Evolutionary conservation across 768 basidiomycete species (phyloP), one percentile per base, ranked within the genome.

Genomic region (Gautieria morchelliformis): DNA sequence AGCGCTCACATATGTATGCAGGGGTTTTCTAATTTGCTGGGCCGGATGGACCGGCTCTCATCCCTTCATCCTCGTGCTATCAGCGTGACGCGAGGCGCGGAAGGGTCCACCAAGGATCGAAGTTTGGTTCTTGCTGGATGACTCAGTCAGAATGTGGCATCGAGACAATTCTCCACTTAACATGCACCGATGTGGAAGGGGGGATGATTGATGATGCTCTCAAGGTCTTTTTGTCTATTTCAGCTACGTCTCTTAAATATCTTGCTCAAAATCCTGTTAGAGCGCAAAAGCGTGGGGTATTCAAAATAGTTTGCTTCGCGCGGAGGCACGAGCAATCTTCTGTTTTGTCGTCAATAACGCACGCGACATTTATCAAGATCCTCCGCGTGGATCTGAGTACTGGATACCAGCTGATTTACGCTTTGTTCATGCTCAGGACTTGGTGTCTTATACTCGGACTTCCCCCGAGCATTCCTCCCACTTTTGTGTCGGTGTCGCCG

Each of bases 11-110:
- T 14, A 12, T 15, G 22, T 58, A 11, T 62, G 64, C 70, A 94
- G 84, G 95, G 95, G 51, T 89, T 96, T 65, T 84, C 89, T 65
- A 99, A 99, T 68, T 77, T 99, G 22, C 74, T 93, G 59, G 76
- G 89, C 51, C n/a, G n/a, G n/a, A n/a, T n/a, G n/a, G n/a, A n/a
- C n/a, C n/a, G n/a, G n/a, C n/a, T n/a, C n/a, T n/a, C 89, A n/a
- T 65, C 74, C 5, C 75, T 98, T 15, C 72, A 82, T 35, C 93
- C 93, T 8, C 75, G 93, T 6, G 93, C 89, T 22, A 79, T 98
- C 58, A 93, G 86, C 64, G 79, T 98, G 20, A 98, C 96, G 64
- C 98, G 96, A 96, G 96, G 96, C 44, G 95, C 96, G 0, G 95
- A 96, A 11, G 95, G 96, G 2, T 83, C 84, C 6, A 98, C 95